Evolutionary conservation across 2,329 filamentous ascomycete species (phyloP).

Genomic region (Colletotrichum sp.): DNA sequence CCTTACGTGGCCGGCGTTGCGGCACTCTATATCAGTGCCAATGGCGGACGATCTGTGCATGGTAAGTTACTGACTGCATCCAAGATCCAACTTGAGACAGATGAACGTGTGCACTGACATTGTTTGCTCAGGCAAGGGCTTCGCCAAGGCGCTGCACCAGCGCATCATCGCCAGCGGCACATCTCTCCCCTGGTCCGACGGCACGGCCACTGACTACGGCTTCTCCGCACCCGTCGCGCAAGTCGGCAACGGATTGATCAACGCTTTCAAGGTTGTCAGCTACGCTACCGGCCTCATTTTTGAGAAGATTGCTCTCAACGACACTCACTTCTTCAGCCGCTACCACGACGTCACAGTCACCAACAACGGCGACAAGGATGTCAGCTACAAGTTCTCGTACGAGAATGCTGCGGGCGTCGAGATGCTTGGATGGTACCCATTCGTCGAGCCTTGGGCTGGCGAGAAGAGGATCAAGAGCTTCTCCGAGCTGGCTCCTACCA

Average conservation of each 20-base stretch:
- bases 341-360: constrained; percentile 32
- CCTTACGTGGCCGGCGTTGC: constrained; percentile 49
- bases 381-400: constrained; percentile 34
- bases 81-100: background rate
- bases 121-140: constrained; percentile 29
- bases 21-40: constrained; percentile 36
- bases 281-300: constrained; percentile 40
- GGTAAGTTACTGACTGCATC: constrained; percentile 18
- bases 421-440: constrained; percentile 27
- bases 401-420: constrained; percentile 41
- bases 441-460: background rate
- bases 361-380: constrained; percentile 36
- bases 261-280: constrained; percentile 45
- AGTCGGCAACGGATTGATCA: constrained; percentile 45
- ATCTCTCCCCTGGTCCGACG: constrained; percentile 26
- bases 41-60: constrained; percentile 33
- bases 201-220: constrained; percentile 24
- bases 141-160: constrained; percentile 30
- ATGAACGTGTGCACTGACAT: background rate
- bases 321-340: constrained; percentile 42
- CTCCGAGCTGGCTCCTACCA: constrained; percentile 24
- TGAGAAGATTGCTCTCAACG: constrained; percentile 46
- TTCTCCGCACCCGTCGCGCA: constrained; percentile 37
- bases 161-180: constrained; percentile 37
- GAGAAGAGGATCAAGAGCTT: constrained; percentile 24